Evolutionary conservation across 805 yeast genomes (phyloP).

Genomic region (Jamesozyma piceae): DNA sequence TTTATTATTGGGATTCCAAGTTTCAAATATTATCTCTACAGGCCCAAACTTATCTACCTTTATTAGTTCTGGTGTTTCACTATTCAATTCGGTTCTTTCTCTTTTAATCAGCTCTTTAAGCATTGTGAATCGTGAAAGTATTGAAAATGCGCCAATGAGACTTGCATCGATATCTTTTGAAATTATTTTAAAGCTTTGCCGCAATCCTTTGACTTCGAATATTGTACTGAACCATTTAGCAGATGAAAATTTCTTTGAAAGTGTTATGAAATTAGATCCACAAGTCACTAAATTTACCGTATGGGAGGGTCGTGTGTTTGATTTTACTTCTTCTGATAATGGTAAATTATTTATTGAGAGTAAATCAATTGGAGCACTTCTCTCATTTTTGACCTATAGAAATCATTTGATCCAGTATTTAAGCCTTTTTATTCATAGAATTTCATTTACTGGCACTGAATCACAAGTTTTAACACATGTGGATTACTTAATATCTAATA

Average conservation of each 20-base stretch:
- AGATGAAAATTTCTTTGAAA: conserved; percentile 41
- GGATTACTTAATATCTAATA: conserved; percentile 41
- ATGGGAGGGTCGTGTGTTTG: conserved; percentile 46
- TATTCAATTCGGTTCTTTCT: conserved; percentile 45
- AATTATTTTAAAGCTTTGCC: conserved; percentile 52
- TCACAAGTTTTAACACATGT: conserved; percentile 38
- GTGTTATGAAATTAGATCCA: conserved; percentile 43
- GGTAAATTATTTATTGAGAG: conserved; percentile 26
- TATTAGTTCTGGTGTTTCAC: conserved; percentile 43
- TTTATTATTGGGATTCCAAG: conserved; percentile 66
- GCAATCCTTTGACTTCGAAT: conserved; percentile 44
- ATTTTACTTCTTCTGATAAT: conserved; percentile 27
- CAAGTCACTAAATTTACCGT: conserved; percentile 43
- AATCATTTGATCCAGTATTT: conserved; percentile 53
- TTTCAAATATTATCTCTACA: conserved; percentile 41
- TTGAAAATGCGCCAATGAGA: conserved; percentile 48
- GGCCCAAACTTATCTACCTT: conserved; percentile 42
- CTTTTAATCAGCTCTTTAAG: conserved; percentile 42
- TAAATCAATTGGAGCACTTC: conserved; percentile 42
- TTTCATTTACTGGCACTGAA: conserved; percentile 41
- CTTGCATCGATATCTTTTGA: conserved; percentile 52
- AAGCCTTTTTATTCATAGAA: conserved; percentile 61
- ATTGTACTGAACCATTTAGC: conserved; percentile 46
- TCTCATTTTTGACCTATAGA: conserved; percentile 54
- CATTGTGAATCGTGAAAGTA: conserved; percentile 31